Percentiles rank a stretch among this genome's conserved stretches.
Conservation (phyloP, 73 alveolate species). For the Stentor roeselii region DNA sequence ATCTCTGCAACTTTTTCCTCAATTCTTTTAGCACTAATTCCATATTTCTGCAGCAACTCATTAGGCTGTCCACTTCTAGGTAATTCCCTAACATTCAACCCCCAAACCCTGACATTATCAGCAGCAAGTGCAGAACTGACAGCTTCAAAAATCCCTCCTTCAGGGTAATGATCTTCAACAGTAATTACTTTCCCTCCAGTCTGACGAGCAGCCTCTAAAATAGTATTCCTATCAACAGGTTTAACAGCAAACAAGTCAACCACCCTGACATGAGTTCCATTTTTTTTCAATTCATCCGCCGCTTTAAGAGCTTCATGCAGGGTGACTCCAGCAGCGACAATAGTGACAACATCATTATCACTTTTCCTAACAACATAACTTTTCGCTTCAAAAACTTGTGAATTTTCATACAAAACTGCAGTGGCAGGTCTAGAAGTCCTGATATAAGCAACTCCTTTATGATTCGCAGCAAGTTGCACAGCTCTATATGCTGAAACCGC, state of each 20-base stretch:
- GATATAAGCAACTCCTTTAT: constrained; percentile 53
- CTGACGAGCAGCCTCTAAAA: constrained; percentile 40
- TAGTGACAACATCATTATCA: constrained; percentile 43
- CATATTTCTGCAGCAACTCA: constrained; percentile 44
- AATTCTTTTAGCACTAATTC: constrained; percentile 33
- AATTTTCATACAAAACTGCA: constrained; percentile 44
- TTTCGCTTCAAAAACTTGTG: constrained; percentile 54
- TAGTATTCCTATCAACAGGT: constrained; percentile 59
- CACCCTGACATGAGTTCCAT: constrained; percentile 59
- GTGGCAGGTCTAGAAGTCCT: constrained; percentile 69
- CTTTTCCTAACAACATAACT: constrained; percentile 38
- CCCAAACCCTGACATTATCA: constrained; percentile 43
- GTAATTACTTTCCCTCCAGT: constrained; percentile 44
- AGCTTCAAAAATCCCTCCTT: constrained; percentile 75
- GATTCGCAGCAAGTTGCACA: constrained; percentile 67
- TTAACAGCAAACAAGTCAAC: constrained; percentile 66
- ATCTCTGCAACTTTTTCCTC: constrained; percentile 34
- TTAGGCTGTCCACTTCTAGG: constrained; percentile 79
- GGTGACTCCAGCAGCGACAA: constrained; percentile 77
- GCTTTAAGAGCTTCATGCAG: constrained; percentile 58
- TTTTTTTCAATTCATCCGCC: constrained; percentile 45
- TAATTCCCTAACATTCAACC: constrained; percentile 48
- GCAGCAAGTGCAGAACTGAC: constrained; percentile 55
- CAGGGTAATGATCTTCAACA: constrained; percentile 77
- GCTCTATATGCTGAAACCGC: constrained; percentile 67